phyloP scores from a whole-genome alignment of 2,329 filamentous ascomycete species.

The Diaporthe ilicicola region DNA sequence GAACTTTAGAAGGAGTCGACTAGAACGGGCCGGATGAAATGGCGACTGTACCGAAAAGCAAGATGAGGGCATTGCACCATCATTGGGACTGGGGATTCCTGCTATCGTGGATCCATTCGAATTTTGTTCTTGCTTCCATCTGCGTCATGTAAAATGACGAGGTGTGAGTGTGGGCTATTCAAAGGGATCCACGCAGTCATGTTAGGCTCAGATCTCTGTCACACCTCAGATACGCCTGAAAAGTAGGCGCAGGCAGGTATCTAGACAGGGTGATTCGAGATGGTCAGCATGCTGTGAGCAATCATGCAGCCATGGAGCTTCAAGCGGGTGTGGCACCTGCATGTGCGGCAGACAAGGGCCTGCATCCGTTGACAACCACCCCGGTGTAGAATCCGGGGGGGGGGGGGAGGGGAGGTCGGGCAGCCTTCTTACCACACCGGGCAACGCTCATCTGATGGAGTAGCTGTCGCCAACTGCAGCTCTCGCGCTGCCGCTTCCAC shows the following conservation, averaged over 20 bases:
- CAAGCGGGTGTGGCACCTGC: conserved; percentile 28
- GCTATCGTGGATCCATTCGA: conserved; percentile 27
- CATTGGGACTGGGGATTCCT: conserved; percentile 6
- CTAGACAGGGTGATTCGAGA: conserved; percentile 10
- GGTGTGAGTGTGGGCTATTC: conserved; percentile 15
- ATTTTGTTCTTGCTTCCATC: conserved; percentile 5
- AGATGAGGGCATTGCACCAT: conserved; percentile 27
- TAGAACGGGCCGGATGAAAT: conserved; percentile 26
- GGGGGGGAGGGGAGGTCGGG: conserved; percentile 31
- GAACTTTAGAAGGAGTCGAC: conserved; percentile 7
- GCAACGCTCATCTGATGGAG: conserved; percentile 23
- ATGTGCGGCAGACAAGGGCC: conserved; percentile 27
- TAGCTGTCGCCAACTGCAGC: background rate
- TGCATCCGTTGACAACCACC: conserved; percentile 23
- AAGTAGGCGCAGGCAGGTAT: background rate
- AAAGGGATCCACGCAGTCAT: conserved; percentile 17
- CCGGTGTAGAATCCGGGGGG: conserved; percentile 29
- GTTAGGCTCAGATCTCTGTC: conserved; percentile 32
- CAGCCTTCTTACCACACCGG: conserved; percentile 27
- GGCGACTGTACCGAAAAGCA: conserved; percentile 12
- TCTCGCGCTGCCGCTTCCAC: background rate
- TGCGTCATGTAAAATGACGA: background rate
- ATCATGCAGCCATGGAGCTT: conserved; percentile 22
- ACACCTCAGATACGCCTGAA: conserved; percentile 26
- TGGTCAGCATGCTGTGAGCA: conserved; percentile 22